Percentiles rank a stretch among this genome's conserved stretches.
Conservation (phyloP, 75 land plant species). For the Chamaecyparis obtusa region DNA sequence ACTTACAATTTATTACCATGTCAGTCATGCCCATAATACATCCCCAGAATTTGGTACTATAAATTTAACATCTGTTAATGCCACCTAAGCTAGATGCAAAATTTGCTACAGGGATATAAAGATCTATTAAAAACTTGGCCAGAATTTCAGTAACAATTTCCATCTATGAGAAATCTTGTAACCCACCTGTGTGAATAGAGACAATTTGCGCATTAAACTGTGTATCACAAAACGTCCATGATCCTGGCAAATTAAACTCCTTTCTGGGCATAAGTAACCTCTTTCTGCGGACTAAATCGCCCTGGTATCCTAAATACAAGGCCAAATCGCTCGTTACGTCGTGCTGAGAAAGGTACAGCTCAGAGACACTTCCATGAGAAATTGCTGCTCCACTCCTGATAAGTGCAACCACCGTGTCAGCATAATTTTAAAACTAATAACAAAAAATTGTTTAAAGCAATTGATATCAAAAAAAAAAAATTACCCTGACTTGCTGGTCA, state of each 20-base stretch:
- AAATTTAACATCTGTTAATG: too few species aligned
- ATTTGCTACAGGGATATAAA: background rate
- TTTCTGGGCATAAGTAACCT: constrained; percentile 53
- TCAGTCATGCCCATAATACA: too few species aligned
- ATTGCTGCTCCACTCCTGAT: background rate
- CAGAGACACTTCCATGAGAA: constrained; percentile 31
- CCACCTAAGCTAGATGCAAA: background rate
- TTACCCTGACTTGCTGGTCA: constrained; percentile 36
- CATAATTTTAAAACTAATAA: background rate
- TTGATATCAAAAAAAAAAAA: too few species aligned
- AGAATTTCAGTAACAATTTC: background rate
- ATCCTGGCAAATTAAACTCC: constrained; percentile 43
- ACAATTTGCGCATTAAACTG: constrained; percentile 55
- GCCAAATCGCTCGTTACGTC: constrained; percentile 63
- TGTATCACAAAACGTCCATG: constrained; percentile 37
- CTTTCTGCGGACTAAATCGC: constrained; percentile 17
- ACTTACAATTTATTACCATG: too few species aligned
- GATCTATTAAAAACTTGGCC: background rate
- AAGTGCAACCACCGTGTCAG: background rate
- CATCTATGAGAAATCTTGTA: background rate
- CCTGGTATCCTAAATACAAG: constrained; percentile 27
- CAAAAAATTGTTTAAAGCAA: too few species aligned
- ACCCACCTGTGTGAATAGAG: constrained; percentile 61
- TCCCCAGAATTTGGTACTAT: too few species aligned
- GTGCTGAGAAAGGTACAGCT: constrained; percentile 51